Conservation (phyloP, 169 alveolate genomes). For the Amoebophrya sp. region DNA sequence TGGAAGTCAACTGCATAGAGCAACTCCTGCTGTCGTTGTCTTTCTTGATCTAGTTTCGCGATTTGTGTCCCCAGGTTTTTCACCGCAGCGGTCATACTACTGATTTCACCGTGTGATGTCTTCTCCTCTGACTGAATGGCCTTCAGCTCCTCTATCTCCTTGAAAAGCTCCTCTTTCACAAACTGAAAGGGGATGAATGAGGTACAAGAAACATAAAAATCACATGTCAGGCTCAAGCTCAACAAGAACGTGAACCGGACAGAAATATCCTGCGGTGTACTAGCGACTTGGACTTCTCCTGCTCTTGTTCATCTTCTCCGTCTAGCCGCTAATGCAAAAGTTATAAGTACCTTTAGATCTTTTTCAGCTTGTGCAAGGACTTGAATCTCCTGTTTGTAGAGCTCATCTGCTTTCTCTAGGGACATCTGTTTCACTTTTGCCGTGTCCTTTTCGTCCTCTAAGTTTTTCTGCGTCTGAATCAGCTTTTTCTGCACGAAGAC, state of each 20-base stretch:
- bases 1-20: constrained; percentile 78
- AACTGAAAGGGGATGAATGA: too few species aligned
- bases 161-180: constrained; percentile 67
- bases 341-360: constrained; percentile 61
- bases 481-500: constrained; percentile 20
- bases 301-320: too few species aligned
- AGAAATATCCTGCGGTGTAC: too few species aligned
- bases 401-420: constrained; percentile 37
- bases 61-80: constrained; percentile 72
- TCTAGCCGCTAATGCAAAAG: too few species aligned
- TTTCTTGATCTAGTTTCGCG: constrained; percentile 71
- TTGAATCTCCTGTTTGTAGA: constrained; percentile 9
- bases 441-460: constrained; percentile 52
- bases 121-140: constrained; percentile 62
- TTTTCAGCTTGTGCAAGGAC: constrained; percentile 54
- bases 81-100: constrained; percentile 69
- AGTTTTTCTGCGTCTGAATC: constrained; percentile 51
- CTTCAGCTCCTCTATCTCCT: constrained; percentile 67
- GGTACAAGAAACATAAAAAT: too few species aligned
- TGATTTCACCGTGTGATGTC: constrained; percentile 71
- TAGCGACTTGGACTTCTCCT: too few species aligned
- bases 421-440: constrained; percentile 51
- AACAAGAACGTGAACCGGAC: too few species aligned
- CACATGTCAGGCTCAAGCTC: too few species aligned
- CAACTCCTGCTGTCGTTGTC: constrained; percentile 73